Percentiles rank a stretch among this genome's conserved stretches.
Conservation (phyloP, 352 stramenopile genomes). For the Phytophthora megakarya region DNA sequence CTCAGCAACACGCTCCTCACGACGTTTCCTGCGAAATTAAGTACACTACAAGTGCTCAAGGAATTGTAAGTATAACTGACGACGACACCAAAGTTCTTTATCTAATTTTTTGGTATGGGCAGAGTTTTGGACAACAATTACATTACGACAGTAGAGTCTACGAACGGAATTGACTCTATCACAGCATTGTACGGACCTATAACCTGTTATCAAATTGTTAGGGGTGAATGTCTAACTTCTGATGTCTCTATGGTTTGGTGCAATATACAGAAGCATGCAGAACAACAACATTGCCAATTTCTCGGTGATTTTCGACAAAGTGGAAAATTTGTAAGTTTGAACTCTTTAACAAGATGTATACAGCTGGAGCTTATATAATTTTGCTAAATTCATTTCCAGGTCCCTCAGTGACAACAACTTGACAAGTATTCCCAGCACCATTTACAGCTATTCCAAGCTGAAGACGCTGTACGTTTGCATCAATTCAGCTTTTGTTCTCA, state of each 20-base stretch:
- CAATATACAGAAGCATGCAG: constrained; percentile 40
- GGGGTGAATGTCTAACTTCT: not conserved
- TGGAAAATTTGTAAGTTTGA: constrained; percentile 26
- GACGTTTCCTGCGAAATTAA: constrained; percentile 24
- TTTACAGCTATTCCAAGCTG: constrained; percentile 56
- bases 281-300: constrained; percentile 65
- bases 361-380: not conserved
- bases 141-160: constrained; percentile 21
- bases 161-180: constrained; percentile 28
- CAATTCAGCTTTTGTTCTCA: no score
- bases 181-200: constrained; percentile 17
- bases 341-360: not conserved
- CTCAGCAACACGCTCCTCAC: constrained; percentile 36
- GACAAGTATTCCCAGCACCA: constrained; percentile 44
- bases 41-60: constrained; percentile 26
- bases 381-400: constrained; percentile 7
- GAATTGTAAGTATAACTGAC: constrained; percentile 25
- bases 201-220: not conserved
- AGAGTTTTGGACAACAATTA: constrained; percentile 43
- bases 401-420: constrained; percentile 60
- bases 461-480: constrained; percentile 40
- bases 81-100: no score
- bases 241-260: not conserved
- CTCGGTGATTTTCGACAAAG: constrained; percentile 50
- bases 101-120: not conserved